These are phyloP conservation scores for Paecilomyces formosus DNA, from an alignment of 2,329 filamentous ascomycete genomes.

Conservation along the genomic window DNA sequence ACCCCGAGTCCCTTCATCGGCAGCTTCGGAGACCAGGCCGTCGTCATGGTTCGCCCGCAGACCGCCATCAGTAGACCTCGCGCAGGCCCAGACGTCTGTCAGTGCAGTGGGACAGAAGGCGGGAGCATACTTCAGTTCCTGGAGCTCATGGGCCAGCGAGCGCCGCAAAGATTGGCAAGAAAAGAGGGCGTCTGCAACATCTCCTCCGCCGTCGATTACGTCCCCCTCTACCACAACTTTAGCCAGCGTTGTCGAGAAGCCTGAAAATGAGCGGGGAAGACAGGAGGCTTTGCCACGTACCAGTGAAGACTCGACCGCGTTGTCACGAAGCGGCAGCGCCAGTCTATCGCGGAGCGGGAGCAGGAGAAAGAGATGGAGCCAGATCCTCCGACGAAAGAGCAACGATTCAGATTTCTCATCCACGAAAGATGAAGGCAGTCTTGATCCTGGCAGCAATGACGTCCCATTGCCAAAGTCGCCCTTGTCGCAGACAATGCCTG, in stretches of 20 bases:
- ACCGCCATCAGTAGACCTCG: slow-evolving; percentile 39
- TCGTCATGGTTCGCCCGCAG: slow-evolving; percentile 25
- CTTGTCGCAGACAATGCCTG: slow-evolving; percentile 20
- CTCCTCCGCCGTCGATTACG: slow-evolving; percentile 8
- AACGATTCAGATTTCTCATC: slow-evolving; percentile 16
- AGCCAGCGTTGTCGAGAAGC: slow-evolving; percentile 15
- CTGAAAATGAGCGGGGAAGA: slow-evolving; percentile 22
- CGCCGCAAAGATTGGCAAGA: slow-evolving; percentile 41
- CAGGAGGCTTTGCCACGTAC: slow-evolving; percentile 19
- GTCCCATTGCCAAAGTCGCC: slow-evolving; percentile 21
- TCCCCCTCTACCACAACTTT: slow-evolving; percentile 17
- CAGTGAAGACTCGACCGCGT: slow-evolving; percentile 19
- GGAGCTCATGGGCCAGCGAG: slow-evolving; percentile 53
- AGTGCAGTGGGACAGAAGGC: slow-evolving; percentile 48
- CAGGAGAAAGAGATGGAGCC: slow-evolving; percentile 31
- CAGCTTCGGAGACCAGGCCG: slow-evolving; percentile 17
- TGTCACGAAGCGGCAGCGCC: slow-evolving; percentile 24
- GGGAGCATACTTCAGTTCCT: slow-evolving; percentile 57
- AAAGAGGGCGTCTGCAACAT: slow-evolving; percentile 21
- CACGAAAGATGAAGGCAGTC: slow-evolving; percentile 12
- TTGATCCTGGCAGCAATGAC: slow-evolving; percentile 15
- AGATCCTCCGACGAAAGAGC: slow-evolving; percentile 24
- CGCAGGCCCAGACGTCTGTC: slow-evolving; percentile 48
- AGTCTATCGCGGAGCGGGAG: slow-evolving; percentile 25
- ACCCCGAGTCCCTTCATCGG: slow-evolving; percentile 11